Evolutionary conservation across 495 filamentous ascomycete genomes (phyloP), one percentile per base, ranked within the genome.

Genomic region (Penicillium cinerascens): DNA sequence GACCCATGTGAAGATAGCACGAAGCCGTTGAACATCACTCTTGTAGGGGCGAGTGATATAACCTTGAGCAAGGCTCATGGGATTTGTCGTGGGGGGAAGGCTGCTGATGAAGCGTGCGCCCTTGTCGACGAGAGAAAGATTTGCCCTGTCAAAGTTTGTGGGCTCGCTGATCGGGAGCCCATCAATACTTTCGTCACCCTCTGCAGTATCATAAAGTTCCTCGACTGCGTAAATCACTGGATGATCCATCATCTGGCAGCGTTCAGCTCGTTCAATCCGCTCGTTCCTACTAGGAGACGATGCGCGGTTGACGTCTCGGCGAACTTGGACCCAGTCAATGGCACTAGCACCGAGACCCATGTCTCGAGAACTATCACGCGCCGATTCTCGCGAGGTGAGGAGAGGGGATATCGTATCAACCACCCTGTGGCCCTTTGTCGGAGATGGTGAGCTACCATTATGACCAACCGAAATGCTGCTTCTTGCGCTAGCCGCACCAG

Each of bases 1-100:
- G 23, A 96, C 89, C 92, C 92, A 99, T 9, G 87, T 96, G 63
- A 96, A 99, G 44, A 97, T 96, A 1, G 93, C 91, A 18, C 93
- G 81, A 4, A 97, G 76, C 35, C 92, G 82, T 63, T 99, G 93
- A 1, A 96, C 89, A 59, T 97, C 95, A 66, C 89, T 96, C 44
- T 91, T 83, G 64, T 97, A 96, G 5, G 95, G 95, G 39, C 95
- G 84, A 61, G 95, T 97, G 23, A 99, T 83, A 61, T 96, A 95
- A 6, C 87, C 89, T 48, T 95, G 91, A 1, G 92, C 91, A 20
- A 99, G 79, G 49, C 84, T 89, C 45, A 86, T 80, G 0, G 93
- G 82, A 33, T 88, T 97, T 2, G 86, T 92, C 73, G 87, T 87
- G 2, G 89, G 83, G n/a, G 95, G 93, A n/a, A 97, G 73, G 60